phyloP scores from a whole-genome alignment of 345 rosid genomes.

The Psidium friedrichsthalianum region DNA sequence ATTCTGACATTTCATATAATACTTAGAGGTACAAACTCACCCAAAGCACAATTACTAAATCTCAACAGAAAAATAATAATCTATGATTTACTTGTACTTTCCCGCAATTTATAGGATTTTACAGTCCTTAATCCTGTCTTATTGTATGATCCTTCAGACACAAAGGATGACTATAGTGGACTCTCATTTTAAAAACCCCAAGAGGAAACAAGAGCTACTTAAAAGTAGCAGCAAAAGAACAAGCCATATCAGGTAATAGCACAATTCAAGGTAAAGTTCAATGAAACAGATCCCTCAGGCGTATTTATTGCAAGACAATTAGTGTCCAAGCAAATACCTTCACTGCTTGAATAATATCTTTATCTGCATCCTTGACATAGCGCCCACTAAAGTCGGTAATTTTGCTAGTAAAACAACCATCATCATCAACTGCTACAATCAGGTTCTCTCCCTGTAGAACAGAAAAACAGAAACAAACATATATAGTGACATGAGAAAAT shows the following conservation, averaged over 20 bases:
- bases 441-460: slow-evolving; percentile 57
- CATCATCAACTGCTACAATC: slow-evolving; percentile 92
- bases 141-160: not conserved
- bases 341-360: slow-evolving; percentile 70
- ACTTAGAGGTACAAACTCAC: not conserved
- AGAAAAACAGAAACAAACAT: not conserved
- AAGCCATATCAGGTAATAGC: not conserved
- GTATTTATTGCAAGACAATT: not conserved
- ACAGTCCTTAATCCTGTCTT: not conserved
- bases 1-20: not conserved
- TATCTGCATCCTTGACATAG: slow-evolving; percentile 91
- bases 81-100: not conserved
- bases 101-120: not conserved
- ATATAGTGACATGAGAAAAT: not conserved
- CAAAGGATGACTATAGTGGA: not conserved
- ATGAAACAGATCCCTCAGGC: not conserved
- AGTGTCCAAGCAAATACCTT: slow-evolving; percentile 36
- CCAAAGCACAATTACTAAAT: not conserved
- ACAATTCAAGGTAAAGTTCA: not conserved
- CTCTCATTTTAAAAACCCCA: not conserved
- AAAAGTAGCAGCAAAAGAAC: not conserved
- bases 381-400: slow-evolving; percentile 62
- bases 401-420: slow-evolving; percentile 75
- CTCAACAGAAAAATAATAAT: not conserved
- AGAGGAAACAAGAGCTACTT: not conserved